Percentiles rank a stretch among this genome's conserved stretches.
Conservation (phyloP, 257 asterid species). For the Jacaranda mimosifolia region DNA sequence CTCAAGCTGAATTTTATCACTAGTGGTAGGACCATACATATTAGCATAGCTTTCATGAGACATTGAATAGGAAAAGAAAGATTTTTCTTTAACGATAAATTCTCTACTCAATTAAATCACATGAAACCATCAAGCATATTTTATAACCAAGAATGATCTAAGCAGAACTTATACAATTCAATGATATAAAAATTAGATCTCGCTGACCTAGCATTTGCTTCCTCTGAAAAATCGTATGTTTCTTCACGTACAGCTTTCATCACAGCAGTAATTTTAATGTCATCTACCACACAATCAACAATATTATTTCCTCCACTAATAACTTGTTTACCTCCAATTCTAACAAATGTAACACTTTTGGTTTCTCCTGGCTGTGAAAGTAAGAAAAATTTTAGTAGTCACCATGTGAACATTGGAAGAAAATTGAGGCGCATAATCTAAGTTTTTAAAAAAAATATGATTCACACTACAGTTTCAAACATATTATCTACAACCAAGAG, state of each 20-base stretch:
- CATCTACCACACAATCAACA: conserved; percentile 70
- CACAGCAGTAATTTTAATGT: conserved; percentile 51
- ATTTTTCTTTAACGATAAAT: conserved; percentile 64
- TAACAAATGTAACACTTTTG: conserved; percentile 86
- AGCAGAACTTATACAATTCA: conserved; percentile 26
- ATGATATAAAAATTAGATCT: conserved; percentile 26
- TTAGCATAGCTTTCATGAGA: conserved; percentile 82
- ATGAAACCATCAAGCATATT: conserved; percentile 31
- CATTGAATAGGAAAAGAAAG: conserved; percentile 60
- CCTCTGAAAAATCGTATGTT: conserved; percentile 61
- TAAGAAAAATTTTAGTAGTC: conserved; percentile 26
- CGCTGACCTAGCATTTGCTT: conserved; percentile 64
- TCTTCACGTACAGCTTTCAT: conserved; percentile 63
- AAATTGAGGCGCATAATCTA: conserved; percentile 26
- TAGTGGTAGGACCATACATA: conserved; percentile 92
- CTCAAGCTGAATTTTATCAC: conserved; percentile 91
- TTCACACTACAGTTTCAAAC: conserved; percentile 12
- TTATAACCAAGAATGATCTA: conserved; percentile 11
- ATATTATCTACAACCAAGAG: conserved; percentile 16
- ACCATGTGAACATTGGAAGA: conserved; percentile 12
- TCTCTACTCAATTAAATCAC: conserved; percentile 63
- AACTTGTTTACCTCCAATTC: conserved; percentile 75
- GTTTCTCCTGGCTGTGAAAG: conserved; percentile 92
- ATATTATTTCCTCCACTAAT: conserved; percentile 89
- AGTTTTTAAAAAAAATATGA: conserved; percentile 2